Base-by-base conservation (phyloP, 257 asterid genomes). In the Solanum peruvianum region DNA sequence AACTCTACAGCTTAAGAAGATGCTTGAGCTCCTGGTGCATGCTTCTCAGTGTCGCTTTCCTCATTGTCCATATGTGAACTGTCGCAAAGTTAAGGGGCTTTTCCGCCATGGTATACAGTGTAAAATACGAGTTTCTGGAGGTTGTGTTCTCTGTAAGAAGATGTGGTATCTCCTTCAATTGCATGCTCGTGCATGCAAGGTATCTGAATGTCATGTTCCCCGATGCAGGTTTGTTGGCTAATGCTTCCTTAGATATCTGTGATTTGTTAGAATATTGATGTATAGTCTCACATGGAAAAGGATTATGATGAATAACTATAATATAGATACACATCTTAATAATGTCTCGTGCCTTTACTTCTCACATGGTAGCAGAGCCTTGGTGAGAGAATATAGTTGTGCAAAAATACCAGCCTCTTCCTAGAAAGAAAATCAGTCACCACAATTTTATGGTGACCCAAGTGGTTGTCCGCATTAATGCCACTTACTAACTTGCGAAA, bases 151-250 rank as follows among this genome's bases (percentile, higher is more conserved):
- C 90, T 97, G 99, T 88, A 95, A 94, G 94, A 96, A 93, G 91
- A 97, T 97, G 99, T 97, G 99, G 99, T 91, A 96, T 92, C 98
- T 97, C 87, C 99, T 97, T 87, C 99, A 93, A 92, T 95, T 97
- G 90, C 99, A 97, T 90, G 95, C 99, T 70, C 98, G 99, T 49
- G 97, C 99, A 39, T 97, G 99, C 94, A 96, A 93, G 89, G 99
- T 93, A 93, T 91, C 98, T 47, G 89, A 92, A 82, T 96, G 99
- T 94, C 89, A 86, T 88, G 99, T 97, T 39, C 99, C 99, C 0
- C 99, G 99, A 11, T 97, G 99, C 99, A 96, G 98, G 99, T 97
- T 58, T 77, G 95, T 87, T 87, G 83, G 66, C 85, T 67, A 67
- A 81, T 87, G 60, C 56, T 66, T 67, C 86, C 70, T 52, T 81